Evolutionary conservation across 352 stramenopile species (phyloP).

Genomic region (Phytophthora pisi): DNA sequence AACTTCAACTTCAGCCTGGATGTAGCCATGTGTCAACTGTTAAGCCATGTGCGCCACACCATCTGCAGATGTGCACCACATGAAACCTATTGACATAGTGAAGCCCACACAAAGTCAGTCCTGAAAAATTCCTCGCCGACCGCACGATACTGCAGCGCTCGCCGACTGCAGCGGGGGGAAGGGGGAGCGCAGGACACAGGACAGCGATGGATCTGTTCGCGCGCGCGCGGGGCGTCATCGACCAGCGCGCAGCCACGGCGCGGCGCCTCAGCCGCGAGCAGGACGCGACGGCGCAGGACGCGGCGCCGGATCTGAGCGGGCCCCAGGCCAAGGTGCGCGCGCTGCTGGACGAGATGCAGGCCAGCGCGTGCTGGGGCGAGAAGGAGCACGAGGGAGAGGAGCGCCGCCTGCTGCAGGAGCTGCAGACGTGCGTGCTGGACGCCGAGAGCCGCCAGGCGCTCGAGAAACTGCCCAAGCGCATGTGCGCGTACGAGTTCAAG

Average conservation of each 20-base stretch:
- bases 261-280: conserved; percentile 8
- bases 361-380: conserved; percentile 52
- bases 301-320: conserved; percentile 7
- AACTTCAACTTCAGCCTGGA: conserved; percentile 21
- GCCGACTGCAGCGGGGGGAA: no score
- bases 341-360: conserved; percentile 67
- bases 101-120: conserved; percentile 29
- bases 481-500: conserved; percentile 95
- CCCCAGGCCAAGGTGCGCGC: conserved; percentile 37
- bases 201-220: conserved; percentile 45
- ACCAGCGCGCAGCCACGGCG: conserved; percentile 22
- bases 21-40: conserved; percentile 26
- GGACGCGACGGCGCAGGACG: conserved; percentile 16
- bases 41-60: conserved; percentile 8
- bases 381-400: conserved; percentile 62
- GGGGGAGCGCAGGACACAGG: conserved; percentile 1
- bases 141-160: conserved; percentile 7
- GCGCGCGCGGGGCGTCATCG: conserved; percentile 36
- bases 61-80: conserved; percentile 7
- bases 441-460: conserved; percentile 48
- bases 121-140: conserved; percentile 31
- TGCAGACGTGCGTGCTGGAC: conserved; percentile 69
- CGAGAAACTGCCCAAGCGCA: conserved; percentile 80
- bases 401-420: conserved; percentile 48
- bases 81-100: conserved; percentile 9